Evolutionary conservation across 78 protist species (phyloP), one percentile per base, ranked within the genome.

Genomic region (Pigoraptor vietnamica): DNA sequence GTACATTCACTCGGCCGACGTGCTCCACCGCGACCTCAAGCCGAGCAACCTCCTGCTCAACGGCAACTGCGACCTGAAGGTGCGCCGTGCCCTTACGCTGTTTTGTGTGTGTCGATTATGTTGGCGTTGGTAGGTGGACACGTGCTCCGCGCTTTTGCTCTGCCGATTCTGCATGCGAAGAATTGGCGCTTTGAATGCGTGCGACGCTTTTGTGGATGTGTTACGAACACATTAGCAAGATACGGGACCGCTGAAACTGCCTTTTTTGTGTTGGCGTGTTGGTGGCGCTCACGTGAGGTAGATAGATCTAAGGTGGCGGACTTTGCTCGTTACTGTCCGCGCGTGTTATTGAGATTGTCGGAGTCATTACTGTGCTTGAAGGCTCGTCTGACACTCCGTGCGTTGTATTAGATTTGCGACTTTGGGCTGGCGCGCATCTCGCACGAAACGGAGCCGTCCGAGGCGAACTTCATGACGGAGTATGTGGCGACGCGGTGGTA

Each of bases 41-140:
- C 99, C 99, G 0, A 55, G 95, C 89, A 99, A 99, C 91, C 35
- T 99, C 2, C 93, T 98, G 1, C 94, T 99, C 82, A 98, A 98
- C 92, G 95, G 90, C 40, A 98, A 99, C 92, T 99, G 99, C 92
- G 97, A 97, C 35, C 89, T 98, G 19, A 97, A 97, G 90, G 86
- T 91, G 0, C 34, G 67, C 81, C 23, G 0, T 39, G 19, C 23
- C 23, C 2, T 36, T n/a, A 2, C 24, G 35, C 9, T 90, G 2
- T 6, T 88, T 87, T 37, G 37, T 39, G 19, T 55, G 81, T 89
- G n/a, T n/a, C n/a, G n/a, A n/a, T n/a, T n/a, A n/a, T n/a, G n/a
- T n/a, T n/a, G 9, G 9, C 67, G 67, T 48, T 19, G 67, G 32
- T 19, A 48, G 32, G 67, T 48, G 9, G 67, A 19, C n/a, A n/a